phyloP scores from a whole-genome alignment of 495 filamentous ascomycete genomes.

The Sordaria brevicollis region DNA sequence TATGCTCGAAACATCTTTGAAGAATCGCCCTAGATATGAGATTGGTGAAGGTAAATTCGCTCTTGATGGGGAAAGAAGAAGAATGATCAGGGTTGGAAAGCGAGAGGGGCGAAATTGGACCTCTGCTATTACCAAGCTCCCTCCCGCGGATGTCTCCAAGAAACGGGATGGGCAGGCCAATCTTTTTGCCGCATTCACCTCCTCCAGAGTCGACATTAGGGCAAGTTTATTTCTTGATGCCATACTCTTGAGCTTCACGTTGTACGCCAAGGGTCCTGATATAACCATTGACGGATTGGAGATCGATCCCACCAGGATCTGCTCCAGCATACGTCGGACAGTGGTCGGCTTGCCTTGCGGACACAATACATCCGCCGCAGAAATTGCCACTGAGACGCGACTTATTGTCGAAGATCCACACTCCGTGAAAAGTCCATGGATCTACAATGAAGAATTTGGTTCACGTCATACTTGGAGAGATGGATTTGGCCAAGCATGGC shows the following conservation, averaged over 20 bases:
- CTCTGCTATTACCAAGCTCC: not conserved
- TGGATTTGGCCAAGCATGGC: not conserved
- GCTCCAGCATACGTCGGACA: not conserved
- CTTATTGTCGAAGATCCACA: not conserved
- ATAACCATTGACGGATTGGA: not conserved
- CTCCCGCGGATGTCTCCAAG: not conserved
- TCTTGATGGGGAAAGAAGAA: not conserved
- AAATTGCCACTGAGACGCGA: not conserved
- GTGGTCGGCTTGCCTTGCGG: not conserved
- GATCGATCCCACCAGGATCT: not conserved
- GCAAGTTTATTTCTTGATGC: not conserved
- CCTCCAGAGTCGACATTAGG: not conserved
- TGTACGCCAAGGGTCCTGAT: not conserved
- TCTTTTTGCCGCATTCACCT: not conserved
- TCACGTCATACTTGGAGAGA: not conserved
- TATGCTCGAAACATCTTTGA: not conserved
- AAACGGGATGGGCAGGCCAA: not conserved
- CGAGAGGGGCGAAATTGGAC: not conserved
- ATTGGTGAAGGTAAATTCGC: not conserved
- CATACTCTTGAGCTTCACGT: not conserved
- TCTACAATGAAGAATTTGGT: not conserved
- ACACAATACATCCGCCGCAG: not conserved
- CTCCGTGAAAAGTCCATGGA: not conserved
- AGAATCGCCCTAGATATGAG: not conserved
- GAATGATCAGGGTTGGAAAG: not conserved